Evolutionary conservation across 257 asterid species (phyloP).

Genomic region (Solanum neorickii): DNA sequence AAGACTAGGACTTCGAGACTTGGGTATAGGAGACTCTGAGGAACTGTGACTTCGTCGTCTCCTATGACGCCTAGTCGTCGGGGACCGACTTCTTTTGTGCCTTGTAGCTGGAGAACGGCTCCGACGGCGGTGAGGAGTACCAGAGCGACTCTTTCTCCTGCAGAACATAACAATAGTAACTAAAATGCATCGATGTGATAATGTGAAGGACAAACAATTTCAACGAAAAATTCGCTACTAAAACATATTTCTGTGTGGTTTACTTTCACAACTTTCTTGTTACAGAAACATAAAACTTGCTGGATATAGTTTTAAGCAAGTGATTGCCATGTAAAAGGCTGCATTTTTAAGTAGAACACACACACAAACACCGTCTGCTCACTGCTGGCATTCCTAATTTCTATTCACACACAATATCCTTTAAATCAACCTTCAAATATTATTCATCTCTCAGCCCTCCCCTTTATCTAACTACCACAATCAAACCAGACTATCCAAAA

Average conservation of each 20-base stretch:
- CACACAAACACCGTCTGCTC: background rate
- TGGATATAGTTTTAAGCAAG: background rate
- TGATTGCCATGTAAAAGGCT: background rate
- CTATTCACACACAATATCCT: background rate
- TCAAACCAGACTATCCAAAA: background rate
- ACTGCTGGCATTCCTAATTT: background rate
- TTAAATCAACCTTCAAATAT: background rate
- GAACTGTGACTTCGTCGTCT: conserved; percentile 52
- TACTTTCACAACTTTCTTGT: background rate
- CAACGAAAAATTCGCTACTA: background rate
- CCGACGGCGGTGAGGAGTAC: conserved; percentile 34
- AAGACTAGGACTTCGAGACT: conserved; percentile 46
- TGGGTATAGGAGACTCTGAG: conserved; percentile 48
- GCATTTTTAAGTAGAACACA: background rate
- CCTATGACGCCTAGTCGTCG: conserved; percentile 53
- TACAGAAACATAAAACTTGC: background rate
- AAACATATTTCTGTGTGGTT: background rate
- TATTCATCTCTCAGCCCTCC: background rate
- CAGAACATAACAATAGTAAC: background rate
- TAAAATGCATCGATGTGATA: background rate
- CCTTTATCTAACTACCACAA: background rate
- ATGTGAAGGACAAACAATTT: background rate
- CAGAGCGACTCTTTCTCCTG: conserved; percentile 63
- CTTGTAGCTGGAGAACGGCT: conserved; percentile 59
- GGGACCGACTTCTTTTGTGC: conserved; percentile 61